Base-by-base conservation (phyloP, 1,284 basidiomycete genomes). In the Mycosarcoma mackinlayi region DNA sequence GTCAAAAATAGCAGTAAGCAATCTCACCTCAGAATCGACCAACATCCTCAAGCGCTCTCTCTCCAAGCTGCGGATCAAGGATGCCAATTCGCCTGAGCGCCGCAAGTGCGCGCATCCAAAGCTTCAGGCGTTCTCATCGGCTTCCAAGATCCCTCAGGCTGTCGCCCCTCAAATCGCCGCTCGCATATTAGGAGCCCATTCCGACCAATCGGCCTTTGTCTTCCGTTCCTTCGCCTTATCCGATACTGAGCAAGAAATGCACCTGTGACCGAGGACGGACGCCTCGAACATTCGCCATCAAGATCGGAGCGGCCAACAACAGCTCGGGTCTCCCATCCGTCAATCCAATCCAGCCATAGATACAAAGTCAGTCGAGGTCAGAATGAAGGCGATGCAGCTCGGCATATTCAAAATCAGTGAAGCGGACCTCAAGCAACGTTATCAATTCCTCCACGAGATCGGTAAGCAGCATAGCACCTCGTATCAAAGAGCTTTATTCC, bases 351-450 rank as follows among this genome's bases (percentile, higher is more conserved):
- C 52, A n/a, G 14, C 37, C 6, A 38, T 24, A 2, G 39, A 47
- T 34, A 40, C 38, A 28, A 50, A 45, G 14, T 33, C 35, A 8
- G 19, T 49, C 6, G 59, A 70, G 14, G 31, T 48, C 41, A 57
- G 42, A 7, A 41, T 46, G 44, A 64, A 61, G 27, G 67, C 67
- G 1, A 70, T 70, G 67, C 67, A 70, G 46, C 61, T 70, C 6
- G 70, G 65, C 21, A 54, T 75, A 19, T 75, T 65, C 51, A 66
- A 59, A 25, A 60, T 77, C 45, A 59, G 42, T n/a, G 69, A 70
- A 19, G 39, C 56, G 2, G 66, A 77, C 23, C 33, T 77, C 10
- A 59, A 56, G 27, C 60, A 63, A 10, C 58, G 67, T 28, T 73
- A 66, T 33, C 47, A 66, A 3, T 77, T 77, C 37, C 51, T 67